Evolutionary conservation across 2,329 filamentous ascomycete genomes (phyloP), one percentile per base, ranked within the genome.

Genomic region (Aspergillus oerlinghausenensis): DNA sequence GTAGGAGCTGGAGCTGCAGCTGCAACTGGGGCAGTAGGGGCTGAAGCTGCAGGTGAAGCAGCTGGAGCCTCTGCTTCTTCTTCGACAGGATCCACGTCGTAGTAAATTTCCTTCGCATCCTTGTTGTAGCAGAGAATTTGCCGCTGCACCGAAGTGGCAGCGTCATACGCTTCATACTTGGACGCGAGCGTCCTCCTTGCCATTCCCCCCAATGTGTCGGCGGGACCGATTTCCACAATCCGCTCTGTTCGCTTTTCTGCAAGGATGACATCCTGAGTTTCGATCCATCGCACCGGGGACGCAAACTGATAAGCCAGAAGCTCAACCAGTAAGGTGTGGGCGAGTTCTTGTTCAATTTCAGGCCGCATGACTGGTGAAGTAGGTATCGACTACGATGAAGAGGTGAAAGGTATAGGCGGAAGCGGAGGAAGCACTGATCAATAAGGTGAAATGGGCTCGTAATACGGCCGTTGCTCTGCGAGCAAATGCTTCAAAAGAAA

Each of bases 51-150:
- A 50, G 73, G 70, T 21, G 77, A 65, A 47, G 70, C 63, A 23
- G 75, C 54, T 28, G 74, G 55, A 53, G 82, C 73, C 51, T 88
- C 88, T 49, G 88, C 84, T 76, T 97, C 94, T 56, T 99, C 94
- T 70, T 95, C 91, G 29, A 96, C 81, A 0, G 94, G 94, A 70
- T 99, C 94, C 48, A 96, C 92, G 72, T 97, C 93, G 77, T 99
- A 99, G 82, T 99, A 99, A 64, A 99, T 99, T 76, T 99, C 94
- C 76, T 97, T 97, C 55, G 92, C 89, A 72, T 99, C 94, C 77
- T 99, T 99, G 82, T 96, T 97, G 82, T 97, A 99, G 82, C 94
- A 97, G 56, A 99, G 85, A 73, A 99, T 97, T 76, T 97, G 93
- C 74, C 94, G 87, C 79, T 97, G 92, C 47, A 97, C 88, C 7